A percentile compares a stretch with the other conserved stretches of the same genome.
Conservation (phyloP, 805 yeast species). For the Metschnikowia dekortorum region DNA sequence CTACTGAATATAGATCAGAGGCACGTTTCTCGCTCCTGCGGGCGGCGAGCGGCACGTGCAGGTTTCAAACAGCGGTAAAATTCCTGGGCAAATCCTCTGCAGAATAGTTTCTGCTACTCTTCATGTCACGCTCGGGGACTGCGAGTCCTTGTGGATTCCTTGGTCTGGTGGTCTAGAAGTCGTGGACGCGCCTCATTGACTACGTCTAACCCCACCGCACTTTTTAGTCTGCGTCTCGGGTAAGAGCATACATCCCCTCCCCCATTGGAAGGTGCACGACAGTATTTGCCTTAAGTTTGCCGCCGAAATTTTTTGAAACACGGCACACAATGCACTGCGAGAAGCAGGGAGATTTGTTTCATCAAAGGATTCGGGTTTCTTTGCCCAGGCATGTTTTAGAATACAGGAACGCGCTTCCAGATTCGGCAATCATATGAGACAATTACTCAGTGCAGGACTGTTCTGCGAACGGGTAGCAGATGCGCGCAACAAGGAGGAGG, state of each 20-base stretch:
- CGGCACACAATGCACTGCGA: neutral
- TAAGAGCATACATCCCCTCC: neutral
- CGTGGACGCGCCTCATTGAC: neutral
- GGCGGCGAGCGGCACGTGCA: neutral
- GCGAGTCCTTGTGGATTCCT: neutral
- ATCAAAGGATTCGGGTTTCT: neutral
- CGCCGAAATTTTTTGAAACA: neutral
- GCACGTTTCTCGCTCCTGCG: neutral
- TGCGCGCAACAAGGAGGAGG: conserved; percentile 3
- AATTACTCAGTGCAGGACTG: neutral
- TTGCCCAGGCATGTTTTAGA: neutral
- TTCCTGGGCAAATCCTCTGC: neutral
- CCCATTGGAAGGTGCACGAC: neutral
- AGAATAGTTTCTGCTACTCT: neutral
- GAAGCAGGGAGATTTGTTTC: neutral
- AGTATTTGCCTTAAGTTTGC: neutral
- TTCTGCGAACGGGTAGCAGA: neutral
- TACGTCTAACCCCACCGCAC: neutral
- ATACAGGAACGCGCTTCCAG: conserved; percentile 4
- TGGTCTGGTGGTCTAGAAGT: neutral
- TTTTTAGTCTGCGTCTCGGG: neutral
- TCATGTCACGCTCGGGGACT: neutral
- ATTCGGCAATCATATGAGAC: conserved; percentile 5
- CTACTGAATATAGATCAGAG: neutral
- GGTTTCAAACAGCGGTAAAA: neutral